Base-by-base conservation (phyloP, 345 rosid genomes). In the Hypericum androsaemum region DNA sequence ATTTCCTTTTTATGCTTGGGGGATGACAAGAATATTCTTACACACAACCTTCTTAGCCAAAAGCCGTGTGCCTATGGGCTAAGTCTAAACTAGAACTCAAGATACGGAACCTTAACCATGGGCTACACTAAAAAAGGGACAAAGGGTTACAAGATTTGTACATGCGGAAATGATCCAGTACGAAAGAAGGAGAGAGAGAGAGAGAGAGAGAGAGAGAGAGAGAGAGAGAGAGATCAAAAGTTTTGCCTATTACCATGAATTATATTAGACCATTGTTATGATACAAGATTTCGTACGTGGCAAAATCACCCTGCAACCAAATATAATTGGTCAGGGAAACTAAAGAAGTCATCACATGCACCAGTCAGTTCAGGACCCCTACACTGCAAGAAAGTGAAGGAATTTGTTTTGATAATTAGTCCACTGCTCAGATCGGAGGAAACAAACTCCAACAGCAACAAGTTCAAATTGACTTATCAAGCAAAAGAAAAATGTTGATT, bases 251-350 rank as follows among this genome's bases (percentile, higher is more conserved):
- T 57, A 54, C 56, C 63, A 57, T 9, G 37, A 63, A 50, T 41
- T 56, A 63, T 60, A 67, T 47, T 46, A 52, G 63, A 60, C 61
- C 78, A 64, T 41, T 59, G 52, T 64, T 62, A 74, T 68, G 57
- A 71, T 71, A 22, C 32, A 22, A 22, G 32, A 22, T 71, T 59
- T 66, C 39, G 51, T 63, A 64, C 47, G 41, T 12, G 58, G 48
- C 37, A 14, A 56, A 57, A 52, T 68, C 65, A 71, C 64, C 77
- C 68, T 55, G 57, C 55, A 67, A 62, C 41, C 58, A 56, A 63
- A 59, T 45, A 47, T 61, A 43, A 53, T 42, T 39, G 61, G 56
- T 46, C 43, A n/a, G 70, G 65, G 57, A 70, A 67, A 68, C 58
- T 68, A 70, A 68, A 70, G 32, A 22, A 64, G 49, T 67, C 65